Evolutionary conservation across 1,284 basidiomycete species (phyloP).

Genomic region (Cryptococcus depauperatus): DNA sequence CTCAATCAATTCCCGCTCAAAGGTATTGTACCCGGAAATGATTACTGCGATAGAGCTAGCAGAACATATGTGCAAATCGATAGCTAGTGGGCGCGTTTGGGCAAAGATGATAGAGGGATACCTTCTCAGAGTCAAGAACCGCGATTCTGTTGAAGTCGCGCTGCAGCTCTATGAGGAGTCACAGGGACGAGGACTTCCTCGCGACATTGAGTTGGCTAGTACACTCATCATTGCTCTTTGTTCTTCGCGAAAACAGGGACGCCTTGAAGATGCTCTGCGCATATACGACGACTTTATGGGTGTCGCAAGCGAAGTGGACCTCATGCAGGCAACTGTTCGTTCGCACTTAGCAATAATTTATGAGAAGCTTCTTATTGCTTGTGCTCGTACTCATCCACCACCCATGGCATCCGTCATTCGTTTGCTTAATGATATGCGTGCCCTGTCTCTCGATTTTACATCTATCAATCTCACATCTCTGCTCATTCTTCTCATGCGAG

Average conservation of each 20-base stretch:
- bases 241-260: not conserved
- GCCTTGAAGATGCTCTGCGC: conserved; percentile 8
- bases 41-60: conserved; percentile 10
- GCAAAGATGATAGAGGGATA: conserved; percentile 10
- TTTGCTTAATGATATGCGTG: conserved; percentile 53
- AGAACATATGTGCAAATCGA: conserved; percentile 6
- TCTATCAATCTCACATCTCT: conserved; percentile 50
- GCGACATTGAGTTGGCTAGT: conserved; percentile 10
- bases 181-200: conserved; percentile 11
- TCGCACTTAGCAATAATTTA: conserved; percentile 9
- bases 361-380: conserved; percentile 14
- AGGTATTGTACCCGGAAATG: conserved; percentile 7
- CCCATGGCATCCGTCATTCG: conserved; percentile 40
- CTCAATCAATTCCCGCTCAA: conserved; percentile 3
- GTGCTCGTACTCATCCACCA: conserved; percentile 11
- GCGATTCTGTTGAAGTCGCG: conserved; percentile 11
- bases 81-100: conserved; percentile 15
- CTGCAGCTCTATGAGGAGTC: conserved; percentile 17
- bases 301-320: not conserved
- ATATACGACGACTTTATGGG: conserved; percentile 10
- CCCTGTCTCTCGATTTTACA: conserved; percentile 40
- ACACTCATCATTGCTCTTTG: conserved; percentile 21
- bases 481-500: conserved; percentile 56
- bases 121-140: conserved; percentile 5
- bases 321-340: conserved; percentile 4